Conservation (phyloP, 306 rosid genomes). For the Prinsepia uniflora region DNA sequence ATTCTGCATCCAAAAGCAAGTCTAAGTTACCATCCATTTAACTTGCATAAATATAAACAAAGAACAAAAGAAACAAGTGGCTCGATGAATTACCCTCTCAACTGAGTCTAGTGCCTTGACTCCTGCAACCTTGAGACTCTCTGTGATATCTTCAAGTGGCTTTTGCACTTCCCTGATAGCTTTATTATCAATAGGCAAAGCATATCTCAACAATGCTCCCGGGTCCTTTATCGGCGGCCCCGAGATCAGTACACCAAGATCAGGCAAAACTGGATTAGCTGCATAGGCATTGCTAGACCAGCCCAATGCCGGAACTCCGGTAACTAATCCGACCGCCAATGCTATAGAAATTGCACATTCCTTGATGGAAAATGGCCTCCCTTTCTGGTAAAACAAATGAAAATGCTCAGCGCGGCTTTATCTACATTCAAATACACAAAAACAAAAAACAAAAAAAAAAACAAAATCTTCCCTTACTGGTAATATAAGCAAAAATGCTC, state of each 20-base stretch:
- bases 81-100: slow-evolving; percentile 65
- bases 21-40: slow-evolving; percentile 16
- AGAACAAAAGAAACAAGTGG: slow-evolving; percentile 4
- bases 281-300: slow-evolving; percentile 51
- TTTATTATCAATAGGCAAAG: slow-evolving; percentile 86
- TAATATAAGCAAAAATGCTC: slow-evolving; percentile 19
- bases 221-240: slow-evolving; percentile 99
- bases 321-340: slow-evolving; percentile 66
- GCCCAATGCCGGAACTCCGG: slow-evolving; percentile 77
- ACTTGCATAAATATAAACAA: background rate
- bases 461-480: slow-evolving; percentile 8
- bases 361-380: slow-evolving; percentile 56
- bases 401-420: background rate
- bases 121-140: slow-evolving; percentile 85
- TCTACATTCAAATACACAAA: background rate
- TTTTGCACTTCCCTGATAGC: slow-evolving; percentile 95
- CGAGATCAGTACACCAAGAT: slow-evolving; percentile 75
- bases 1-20: slow-evolving; percentile 54
- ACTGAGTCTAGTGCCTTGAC: slow-evolving; percentile 84
- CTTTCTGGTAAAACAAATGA: slow-evolving; percentile 45
- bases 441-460: background rate
- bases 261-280: slow-evolving; percentile 60
- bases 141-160: slow-evolving; percentile 93
- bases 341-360: slow-evolving; percentile 70
- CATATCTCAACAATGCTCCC: slow-evolving; percentile 83